Evolutionary conservation across 2,329 filamentous ascomycete species (phyloP), one percentile per base, ranked within the genome.

Genomic region (Fusarium udum): DNA sequence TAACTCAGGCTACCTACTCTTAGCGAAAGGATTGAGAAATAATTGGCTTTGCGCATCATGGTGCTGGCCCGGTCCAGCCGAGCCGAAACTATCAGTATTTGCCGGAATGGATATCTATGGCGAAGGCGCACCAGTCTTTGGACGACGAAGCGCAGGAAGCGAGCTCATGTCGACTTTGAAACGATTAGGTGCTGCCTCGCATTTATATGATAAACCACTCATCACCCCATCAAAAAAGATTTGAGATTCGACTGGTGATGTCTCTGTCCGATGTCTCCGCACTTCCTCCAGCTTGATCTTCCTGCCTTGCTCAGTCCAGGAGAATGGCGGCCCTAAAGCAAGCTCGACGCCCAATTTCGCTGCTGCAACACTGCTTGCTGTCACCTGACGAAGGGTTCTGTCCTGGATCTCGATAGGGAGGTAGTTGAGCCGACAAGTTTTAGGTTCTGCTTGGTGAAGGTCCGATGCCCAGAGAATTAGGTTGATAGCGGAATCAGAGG

Each of bases 361-460:
- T 43, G 68, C 60, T 16, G 52, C 48, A 36, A 76, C 34, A 2
- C 13, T 26, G 45, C 72, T 71, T 4, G 26, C 22, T 52, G 64
- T 46, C 31, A 57, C 55, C 15, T 61, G 43, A 49, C n/a, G 24
- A 16, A 77, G 62, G 48, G 77, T 55, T 32, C 24, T 68, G 32
- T 72, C 53, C 26, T 76, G 72, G 7, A 76, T 72, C 49, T 77
- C 69, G 31, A 71, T 3, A 2, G 75, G 75, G n/a, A 78, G 67
- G 32, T 12, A 40, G 55, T 66, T 53, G 22, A 77, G 55, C 42
- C 28, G 16, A 37, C 36, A 65, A 37, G 43, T 45, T 18, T 53
- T n/a, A 42, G 56, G 53, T 40, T 66, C 42, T 6, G 6, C 28
- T 11, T 7, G 46, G 20, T 42, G 10, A n/a, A 24, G 57, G 28